Conservation (phyloP, 805 yeast species). For the Wickerhamomyces bovis region DNA sequence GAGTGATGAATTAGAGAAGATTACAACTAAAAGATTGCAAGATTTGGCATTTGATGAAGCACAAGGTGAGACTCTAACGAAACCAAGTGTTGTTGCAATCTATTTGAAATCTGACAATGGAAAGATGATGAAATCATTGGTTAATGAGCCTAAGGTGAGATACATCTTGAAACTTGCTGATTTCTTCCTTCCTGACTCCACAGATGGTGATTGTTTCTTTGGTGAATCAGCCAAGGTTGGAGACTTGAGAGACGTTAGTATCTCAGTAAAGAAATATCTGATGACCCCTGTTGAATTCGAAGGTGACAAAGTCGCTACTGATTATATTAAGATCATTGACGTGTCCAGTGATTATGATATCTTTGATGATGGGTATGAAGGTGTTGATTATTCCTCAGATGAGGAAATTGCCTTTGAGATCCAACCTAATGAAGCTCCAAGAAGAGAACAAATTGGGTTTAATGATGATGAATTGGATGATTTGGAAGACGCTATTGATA, state of each 20-base stretch:
- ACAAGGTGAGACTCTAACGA: slow-evolving; percentile 4
- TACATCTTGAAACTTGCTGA: slow-evolving; percentile 42
- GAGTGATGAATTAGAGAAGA: slow-evolving; percentile 29
- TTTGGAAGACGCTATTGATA: slow-evolving; percentile 13
- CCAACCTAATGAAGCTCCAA: slow-evolving; percentile 16
- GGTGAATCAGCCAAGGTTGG: slow-evolving; percentile 27
- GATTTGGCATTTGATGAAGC: slow-evolving; percentile 9
- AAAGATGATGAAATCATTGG: slow-evolving; percentile 24
- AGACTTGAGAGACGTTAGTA: slow-evolving; percentile 29
- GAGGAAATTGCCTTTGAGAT: slow-evolving; percentile 33
- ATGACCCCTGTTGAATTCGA: slow-evolving; percentile 30
- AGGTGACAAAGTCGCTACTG: slow-evolving; percentile 29
- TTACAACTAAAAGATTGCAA: slow-evolving; percentile 23
- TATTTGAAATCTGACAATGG: slow-evolving; percentile 18
- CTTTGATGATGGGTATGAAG: slow-evolving; percentile 32
- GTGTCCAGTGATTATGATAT: slow-evolving; percentile 27
- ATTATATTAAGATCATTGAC: slow-evolving; percentile 26
- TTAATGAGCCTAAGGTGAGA: slow-evolving; percentile 44
- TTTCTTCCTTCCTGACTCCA: slow-evolving; percentile 34
- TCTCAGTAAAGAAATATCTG: slow-evolving; percentile 38
- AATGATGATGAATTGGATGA: slow-evolving; percentile 17
- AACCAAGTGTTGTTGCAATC: slow-evolving; percentile 8
- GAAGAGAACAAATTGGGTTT: slow-evolving; percentile 8
- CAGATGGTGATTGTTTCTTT: slow-evolving; percentile 36
- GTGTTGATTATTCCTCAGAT: slow-evolving; percentile 31